These are phyloP conservation scores for Thermomucor indicae-seudaticae DNA, from an alignment of 371 early-diverging fungal genomes.

Conservation along the genomic window DNA sequence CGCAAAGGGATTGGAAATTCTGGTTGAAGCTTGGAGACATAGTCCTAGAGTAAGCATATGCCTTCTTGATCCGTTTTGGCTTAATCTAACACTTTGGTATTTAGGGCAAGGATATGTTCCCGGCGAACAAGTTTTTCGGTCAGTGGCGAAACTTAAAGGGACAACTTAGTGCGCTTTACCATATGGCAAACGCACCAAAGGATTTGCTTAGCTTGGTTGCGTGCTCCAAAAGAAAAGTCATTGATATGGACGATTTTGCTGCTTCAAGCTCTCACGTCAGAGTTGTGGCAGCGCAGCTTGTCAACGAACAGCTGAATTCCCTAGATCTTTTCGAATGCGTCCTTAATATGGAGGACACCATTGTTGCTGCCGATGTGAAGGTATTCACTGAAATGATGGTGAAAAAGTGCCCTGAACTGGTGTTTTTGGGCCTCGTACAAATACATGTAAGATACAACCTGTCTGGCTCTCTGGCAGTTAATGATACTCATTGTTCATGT, in stretches of 20 bases:
- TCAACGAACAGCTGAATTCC: slow-evolving; percentile 67
- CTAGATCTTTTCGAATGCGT: slow-evolving; percentile 74
- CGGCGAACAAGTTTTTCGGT: slow-evolving; percentile 67
- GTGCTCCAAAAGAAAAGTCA: slow-evolving; percentile 47
- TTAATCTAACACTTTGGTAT: neutral
- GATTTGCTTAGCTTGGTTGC: slow-evolving; percentile 44
- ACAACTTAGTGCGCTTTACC: slow-evolving; percentile 70
- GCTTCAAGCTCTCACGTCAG: slow-evolving; percentile 43
- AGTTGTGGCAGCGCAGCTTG: slow-evolving; percentile 47
- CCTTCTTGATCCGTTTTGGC: neutral
- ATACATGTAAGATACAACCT: slow-evolving; percentile 33
- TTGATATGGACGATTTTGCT: slow-evolving; percentile 52
- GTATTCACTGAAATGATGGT: slow-evolving; percentile 61
- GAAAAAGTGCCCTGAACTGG: slow-evolving; percentile 70
- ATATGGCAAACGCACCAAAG: slow-evolving; percentile 57
- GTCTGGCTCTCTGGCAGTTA: neutral
- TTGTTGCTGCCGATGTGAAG: slow-evolving; percentile 62
- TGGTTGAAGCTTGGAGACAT: slow-evolving; percentile 62
- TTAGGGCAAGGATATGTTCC: slow-evolving; percentile 47
- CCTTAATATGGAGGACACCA: slow-evolving; percentile 58
- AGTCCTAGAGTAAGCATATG: slow-evolving; percentile 48
- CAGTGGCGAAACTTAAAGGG: slow-evolving; percentile 72
- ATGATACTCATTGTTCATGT: neutral
- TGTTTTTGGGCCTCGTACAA: slow-evolving; percentile 75
- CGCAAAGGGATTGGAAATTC: slow-evolving; percentile 58